phyloP scores from a whole-genome alignment of 2,329 filamentous ascomycete species.

The Paraphaeosphaeria sporulosa region DNA sequence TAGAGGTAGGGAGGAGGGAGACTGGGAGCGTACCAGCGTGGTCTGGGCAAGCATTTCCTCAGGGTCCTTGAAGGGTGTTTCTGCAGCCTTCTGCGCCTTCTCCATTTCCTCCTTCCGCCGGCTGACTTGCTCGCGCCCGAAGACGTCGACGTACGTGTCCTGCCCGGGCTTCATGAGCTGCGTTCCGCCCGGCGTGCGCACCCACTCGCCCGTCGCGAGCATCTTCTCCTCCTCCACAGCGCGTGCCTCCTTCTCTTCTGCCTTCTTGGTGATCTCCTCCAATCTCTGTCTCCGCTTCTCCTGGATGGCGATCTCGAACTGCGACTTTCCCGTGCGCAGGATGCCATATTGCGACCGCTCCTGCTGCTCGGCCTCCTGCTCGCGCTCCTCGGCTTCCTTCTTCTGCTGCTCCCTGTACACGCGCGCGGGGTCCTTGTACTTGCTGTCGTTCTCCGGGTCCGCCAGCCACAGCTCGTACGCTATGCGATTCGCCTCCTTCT shows the following conservation, averaged over 20 bases:
- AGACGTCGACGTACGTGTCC: constrained; percentile 43
- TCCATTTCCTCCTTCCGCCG: constrained; percentile 37
- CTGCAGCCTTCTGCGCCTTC: constrained; percentile 34
- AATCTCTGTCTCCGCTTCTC: constrained; percentile 41
- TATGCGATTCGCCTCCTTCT: constrained; percentile 49
- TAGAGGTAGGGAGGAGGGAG: not conserved
- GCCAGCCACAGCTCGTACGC: constrained; percentile 47
- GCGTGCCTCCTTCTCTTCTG: constrained; percentile 42
- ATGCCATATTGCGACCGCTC: constrained; percentile 42
- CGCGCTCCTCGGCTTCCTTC: constrained; percentile 37
- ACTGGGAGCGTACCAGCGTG: constrained; percentile 38
- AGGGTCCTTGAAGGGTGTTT: constrained; percentile 32
- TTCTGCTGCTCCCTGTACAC: constrained; percentile 44
- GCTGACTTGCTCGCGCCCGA: constrained; percentile 43
- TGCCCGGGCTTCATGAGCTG: constrained; percentile 47
- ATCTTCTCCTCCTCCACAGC: constrained; percentile 41
- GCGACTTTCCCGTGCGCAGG: constrained; percentile 41
- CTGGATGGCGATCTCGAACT: constrained; percentile 45
- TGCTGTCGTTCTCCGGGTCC: constrained; percentile 48
- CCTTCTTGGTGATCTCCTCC: constrained; percentile 37
- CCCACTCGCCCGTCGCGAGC: constrained; percentile 43
- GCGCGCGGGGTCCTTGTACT: constrained; percentile 48
- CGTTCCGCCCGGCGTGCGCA: constrained; percentile 41
- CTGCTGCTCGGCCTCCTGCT: constrained; percentile 25
- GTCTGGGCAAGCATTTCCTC: constrained; percentile 42